phyloP scores from a whole-genome alignment of 1,139 yeast genomes.

The Hyphopichia buzzinii region DNA sequence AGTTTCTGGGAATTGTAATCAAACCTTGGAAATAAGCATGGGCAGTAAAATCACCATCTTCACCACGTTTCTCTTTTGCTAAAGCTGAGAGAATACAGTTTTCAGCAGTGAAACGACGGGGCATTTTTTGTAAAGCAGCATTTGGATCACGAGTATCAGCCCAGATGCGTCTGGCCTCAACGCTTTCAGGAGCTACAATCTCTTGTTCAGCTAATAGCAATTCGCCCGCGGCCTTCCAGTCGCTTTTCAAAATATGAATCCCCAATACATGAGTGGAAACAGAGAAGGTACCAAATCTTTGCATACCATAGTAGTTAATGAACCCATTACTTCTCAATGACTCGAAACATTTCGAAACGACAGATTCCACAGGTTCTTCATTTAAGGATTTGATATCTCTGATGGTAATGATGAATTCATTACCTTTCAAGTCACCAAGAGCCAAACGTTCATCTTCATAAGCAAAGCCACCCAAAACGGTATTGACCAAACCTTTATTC shows the following conservation, averaged over 20 bases:
- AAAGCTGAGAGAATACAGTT: conserved; percentile 64
- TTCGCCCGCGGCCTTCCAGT: conserved; percentile 80
- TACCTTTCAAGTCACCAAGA: conserved; percentile 84
- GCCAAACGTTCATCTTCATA: conserved; percentile 63
- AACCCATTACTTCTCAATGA: conserved; percentile 71
- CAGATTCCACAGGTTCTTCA: conserved; percentile 33
- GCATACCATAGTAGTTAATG: conserved; percentile 95
- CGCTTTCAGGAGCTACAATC: conserved; percentile 75
- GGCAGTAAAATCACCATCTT: conserved; percentile 43
- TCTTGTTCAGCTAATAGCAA: conserved; percentile 83
- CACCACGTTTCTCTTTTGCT: conserved; percentile 41
- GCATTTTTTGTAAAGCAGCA: conserved; percentile 71
- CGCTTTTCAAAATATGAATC: conserved; percentile 60
- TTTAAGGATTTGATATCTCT: conserved; percentile 56
- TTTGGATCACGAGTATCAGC: conserved; percentile 66
- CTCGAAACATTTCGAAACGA: conserved; percentile 51
- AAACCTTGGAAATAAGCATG: conserved; percentile 73
- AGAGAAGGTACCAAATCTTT: conserved; percentile 94
- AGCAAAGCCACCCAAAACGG: conserved; percentile 72
- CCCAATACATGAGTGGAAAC: conserved; percentile 89
- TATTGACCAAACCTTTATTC: conserved; percentile 71
- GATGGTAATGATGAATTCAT: conserved; percentile 81
- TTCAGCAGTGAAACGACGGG: conserved; percentile 86
- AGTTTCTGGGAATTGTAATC: conserved; percentile 86
- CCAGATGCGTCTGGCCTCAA: conserved; percentile 83